These are phyloP conservation scores for Sungouiella blattae DNA, from an alignment of 805 yeast species.

Conservation along the genomic window DNA sequence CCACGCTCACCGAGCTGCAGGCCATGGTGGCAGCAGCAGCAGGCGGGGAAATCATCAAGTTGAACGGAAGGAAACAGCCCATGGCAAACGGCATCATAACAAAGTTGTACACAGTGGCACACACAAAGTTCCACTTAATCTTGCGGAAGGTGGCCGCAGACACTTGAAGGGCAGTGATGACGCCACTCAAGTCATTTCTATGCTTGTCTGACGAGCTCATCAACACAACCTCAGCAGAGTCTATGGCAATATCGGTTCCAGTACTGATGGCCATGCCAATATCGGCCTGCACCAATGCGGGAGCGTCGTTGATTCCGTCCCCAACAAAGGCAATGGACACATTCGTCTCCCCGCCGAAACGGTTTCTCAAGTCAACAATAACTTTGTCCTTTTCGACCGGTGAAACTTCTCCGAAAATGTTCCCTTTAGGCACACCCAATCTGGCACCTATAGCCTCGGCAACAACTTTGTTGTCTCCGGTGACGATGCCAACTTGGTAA, in stretches of 20 bases:
- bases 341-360: slow-evolving; percentile 29
- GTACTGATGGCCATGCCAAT: slow-evolving; percentile 89
- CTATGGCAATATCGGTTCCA: slow-evolving; percentile 95
- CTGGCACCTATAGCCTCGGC: slow-evolving; percentile 63
- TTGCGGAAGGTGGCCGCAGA: slow-evolving; percentile 66
- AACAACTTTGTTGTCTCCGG: slow-evolving; percentile 74
- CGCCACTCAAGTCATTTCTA: slow-evolving; percentile 42
- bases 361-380: slow-evolving; percentile 53
- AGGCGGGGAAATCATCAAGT: slow-evolving; percentile 76
- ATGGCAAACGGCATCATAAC: slow-evolving; percentile 91
- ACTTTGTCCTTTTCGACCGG: slow-evolving; percentile 76
- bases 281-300: slow-evolving; percentile 86
- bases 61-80: slow-evolving; percentile 80
- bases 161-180: slow-evolving; percentile 62
- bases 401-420: slow-evolving; percentile 70
- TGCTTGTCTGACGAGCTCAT: slow-evolving; percentile 33
- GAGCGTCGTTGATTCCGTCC: slow-evolving; percentile 97
- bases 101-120: slow-evolving; percentile 83
- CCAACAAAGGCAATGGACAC: slow-evolving; percentile 81
- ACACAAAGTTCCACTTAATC: slow-evolving; percentile 75
- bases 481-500: slow-evolving; percentile 74
- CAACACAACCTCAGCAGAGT: slow-evolving; percentile 91
- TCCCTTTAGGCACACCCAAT: slow-evolving; percentile 61
- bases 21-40: slow-evolving; percentile 94
- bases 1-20: slow-evolving; percentile 84